Conservation (phyloP, 2,329 filamentous ascomycete species). For the Chaetomium sp. region DNA sequence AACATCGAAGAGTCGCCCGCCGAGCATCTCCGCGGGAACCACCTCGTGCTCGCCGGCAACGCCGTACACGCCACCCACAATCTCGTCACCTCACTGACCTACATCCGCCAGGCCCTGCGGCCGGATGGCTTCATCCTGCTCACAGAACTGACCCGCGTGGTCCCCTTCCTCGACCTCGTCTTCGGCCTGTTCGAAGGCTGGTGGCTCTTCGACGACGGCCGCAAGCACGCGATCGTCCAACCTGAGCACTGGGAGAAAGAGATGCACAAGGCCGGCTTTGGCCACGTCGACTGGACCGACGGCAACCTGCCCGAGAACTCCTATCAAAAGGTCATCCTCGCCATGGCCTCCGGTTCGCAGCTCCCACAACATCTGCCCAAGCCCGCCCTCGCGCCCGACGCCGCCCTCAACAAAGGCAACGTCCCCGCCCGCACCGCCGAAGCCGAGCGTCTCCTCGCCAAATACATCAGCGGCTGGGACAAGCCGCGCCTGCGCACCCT, state of each 20-base stretch:
- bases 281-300: slow-evolving; percentile 28
- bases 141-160: slow-evolving; percentile 29
- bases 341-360: slow-evolving; percentile 17
- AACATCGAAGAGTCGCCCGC: slow-evolving; percentile 28
- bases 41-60: slow-evolving; percentile 31
- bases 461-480: too few species aligned
- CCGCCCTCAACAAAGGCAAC: too few species aligned
- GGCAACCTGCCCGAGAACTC: slow-evolving; percentile 26
- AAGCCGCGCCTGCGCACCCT: too few species aligned
- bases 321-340: slow-evolving; percentile 19
- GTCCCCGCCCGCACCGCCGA: too few species aligned
- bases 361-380: not conserved
- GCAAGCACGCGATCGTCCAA: slow-evolving; percentile 20
- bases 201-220: slow-evolving; percentile 33
- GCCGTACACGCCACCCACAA: slow-evolving; percentile 30
- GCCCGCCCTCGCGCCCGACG: not conserved
- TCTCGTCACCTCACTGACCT: slow-evolving; percentile 10
- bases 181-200: slow-evolving; percentile 35
- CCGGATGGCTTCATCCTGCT: slow-evolving; percentile 31
- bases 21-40: slow-evolving; percentile 23
- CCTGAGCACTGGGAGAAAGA: slow-evolving; percentile 22
- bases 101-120: slow-evolving; percentile 14
- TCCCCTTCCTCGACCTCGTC: slow-evolving; percentile 31
- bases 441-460: too few species aligned
- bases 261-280: slow-evolving; percentile 25